These are phyloP conservation scores for Alternaria triticina DNA, from an alignment of 2,329 filamentous ascomycete genomes.

Conservation along the genomic window DNA sequence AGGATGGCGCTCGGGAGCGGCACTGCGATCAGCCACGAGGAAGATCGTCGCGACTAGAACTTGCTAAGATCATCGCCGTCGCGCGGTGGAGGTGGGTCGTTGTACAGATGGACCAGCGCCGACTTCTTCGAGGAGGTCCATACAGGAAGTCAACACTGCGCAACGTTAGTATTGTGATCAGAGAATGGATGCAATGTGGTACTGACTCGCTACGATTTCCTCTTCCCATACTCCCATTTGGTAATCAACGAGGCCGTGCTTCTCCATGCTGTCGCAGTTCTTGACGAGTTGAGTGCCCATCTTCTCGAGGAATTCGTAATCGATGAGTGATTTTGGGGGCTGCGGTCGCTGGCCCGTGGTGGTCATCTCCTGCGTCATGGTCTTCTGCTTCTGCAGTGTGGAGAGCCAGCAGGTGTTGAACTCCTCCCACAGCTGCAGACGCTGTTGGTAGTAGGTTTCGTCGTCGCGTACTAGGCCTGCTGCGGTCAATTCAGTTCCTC, in stretches of 20 bases:
- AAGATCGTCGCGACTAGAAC: slow-evolving; percentile 14
- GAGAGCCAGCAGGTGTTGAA: slow-evolving; percentile 94
- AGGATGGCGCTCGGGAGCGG: slow-evolving; percentile 16
- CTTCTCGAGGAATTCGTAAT: slow-evolving; percentile 71
- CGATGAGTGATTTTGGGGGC: slow-evolving; percentile 69
- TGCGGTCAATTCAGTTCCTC: slow-evolving; percentile 59
- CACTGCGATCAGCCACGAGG: slow-evolving; percentile 21
- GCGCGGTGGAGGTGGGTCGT: slow-evolving; percentile 38
- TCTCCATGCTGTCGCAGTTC: slow-evolving; percentile 85
- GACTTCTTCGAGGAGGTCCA: slow-evolving; percentile 59
- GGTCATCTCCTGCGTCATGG: slow-evolving; percentile 68
- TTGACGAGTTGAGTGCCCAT: slow-evolving; percentile 83
- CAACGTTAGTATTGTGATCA: slow-evolving; percentile 14
- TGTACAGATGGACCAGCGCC: slow-evolving; percentile 41
- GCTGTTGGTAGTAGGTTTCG: slow-evolving; percentile 73
- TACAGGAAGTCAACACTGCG: slow-evolving; percentile 60
- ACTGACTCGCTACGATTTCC: slow-evolving; percentile 81
- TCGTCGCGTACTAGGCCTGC: slow-evolving; percentile 89
- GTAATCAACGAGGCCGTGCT: slow-evolving; percentile 94
- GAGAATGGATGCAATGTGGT: neutral
- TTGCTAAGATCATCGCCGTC: slow-evolving; percentile 39
- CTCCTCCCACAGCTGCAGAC: slow-evolving; percentile 87
- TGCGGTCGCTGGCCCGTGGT: slow-evolving; percentile 64
- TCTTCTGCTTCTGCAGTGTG: slow-evolving; percentile 81
- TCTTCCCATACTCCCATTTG: slow-evolving; percentile 97